phyloP scores from a whole-genome alignment of 768 basidiomycete species.

The Termitomyces sp. region DNA sequence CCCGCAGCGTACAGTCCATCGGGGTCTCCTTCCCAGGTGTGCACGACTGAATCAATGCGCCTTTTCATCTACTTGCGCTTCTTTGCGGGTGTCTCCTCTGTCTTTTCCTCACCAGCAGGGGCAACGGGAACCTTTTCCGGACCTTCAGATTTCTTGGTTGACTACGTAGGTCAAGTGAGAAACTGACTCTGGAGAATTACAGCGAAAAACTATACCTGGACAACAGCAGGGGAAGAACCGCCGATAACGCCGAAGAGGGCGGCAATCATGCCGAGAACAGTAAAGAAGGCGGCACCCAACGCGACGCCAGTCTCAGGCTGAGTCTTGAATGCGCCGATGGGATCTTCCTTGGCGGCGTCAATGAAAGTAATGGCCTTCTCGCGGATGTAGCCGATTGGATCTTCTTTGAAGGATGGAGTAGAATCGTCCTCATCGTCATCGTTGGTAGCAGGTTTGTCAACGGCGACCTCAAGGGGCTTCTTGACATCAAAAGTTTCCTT shows the following conservation, averaged over 20 bases:
- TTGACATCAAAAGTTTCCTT: conserved; percentile 89
- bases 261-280: conserved; percentile 81
- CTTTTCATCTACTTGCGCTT: conserved; percentile 48
- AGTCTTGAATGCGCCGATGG: conserved; percentile 75
- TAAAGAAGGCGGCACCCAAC: conserved; percentile 66
- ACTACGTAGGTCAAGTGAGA: conserved; percentile 27
- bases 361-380: conserved; percentile 75
- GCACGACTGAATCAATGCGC: not conserved
- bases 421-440: conserved; percentile 44
- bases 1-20: conserved; percentile 8
- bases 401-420: conserved; percentile 50
- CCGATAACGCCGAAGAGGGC: conserved; percentile 76
- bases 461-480: conserved; percentile 70
- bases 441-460: conserved; percentile 45
- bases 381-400: conserved; percentile 79
- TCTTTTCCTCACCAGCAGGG: conserved; percentile 70
- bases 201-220: conserved; percentile 40
- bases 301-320: conserved; percentile 85
- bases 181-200: not conserved
- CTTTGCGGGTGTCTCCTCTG: conserved; percentile 62
- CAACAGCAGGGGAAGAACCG: conserved; percentile 60
- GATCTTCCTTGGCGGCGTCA: conserved; percentile 69
- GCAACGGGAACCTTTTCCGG: conserved; percentile 54
- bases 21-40: conserved; percentile 13
- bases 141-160: conserved; percentile 74